These are phyloP conservation scores for Alternaria gansuensis DNA, from an alignment of 2,329 filamentous ascomycete species.

Conservation along the genomic window DNA sequence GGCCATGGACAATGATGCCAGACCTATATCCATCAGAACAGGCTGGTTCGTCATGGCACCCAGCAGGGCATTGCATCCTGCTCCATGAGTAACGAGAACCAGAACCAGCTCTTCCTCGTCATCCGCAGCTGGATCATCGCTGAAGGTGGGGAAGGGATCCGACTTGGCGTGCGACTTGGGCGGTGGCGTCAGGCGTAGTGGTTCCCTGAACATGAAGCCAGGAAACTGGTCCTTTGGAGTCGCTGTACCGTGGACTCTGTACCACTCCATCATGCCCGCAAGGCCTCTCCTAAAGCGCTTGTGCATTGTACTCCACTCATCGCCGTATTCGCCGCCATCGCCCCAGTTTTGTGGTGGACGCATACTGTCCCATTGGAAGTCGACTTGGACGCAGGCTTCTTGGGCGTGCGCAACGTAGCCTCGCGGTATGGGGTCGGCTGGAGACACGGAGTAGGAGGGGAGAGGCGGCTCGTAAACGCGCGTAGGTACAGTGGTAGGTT, in stretches of 20 bases:
- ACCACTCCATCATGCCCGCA: constrained; percentile 84
- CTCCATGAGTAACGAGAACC: constrained; percentile 90
- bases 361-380: constrained; percentile 97
- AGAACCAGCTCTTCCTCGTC: constrained; percentile 76
- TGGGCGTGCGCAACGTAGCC: constrained; percentile 92
- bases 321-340: constrained; percentile 83
- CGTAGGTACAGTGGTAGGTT: constrained; percentile 29
- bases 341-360: constrained; percentile 81
- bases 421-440: constrained; percentile 80
- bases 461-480: constrained; percentile 74
- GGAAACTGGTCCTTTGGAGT: constrained; percentile 46
- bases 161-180: constrained; percentile 31
- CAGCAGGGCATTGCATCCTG: constrained; percentile 94
- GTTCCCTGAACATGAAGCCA: constrained; percentile 46
- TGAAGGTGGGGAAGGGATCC: constrained; percentile 48
- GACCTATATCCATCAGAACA: constrained; percentile 86
- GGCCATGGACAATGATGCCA: constrained; percentile 92
- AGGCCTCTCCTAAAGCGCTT: constrained; percentile 83
- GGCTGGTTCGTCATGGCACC: constrained; percentile 91
- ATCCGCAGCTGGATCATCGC: constrained; percentile 52
- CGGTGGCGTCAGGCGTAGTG: constrained; percentile 23
- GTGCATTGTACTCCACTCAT: constrained; percentile 98
- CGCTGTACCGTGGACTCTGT: constrained; percentile 62
- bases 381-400: constrained; percentile 84
- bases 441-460: constrained; percentile 83